These are phyloP conservation scores for Poa annua DNA, from an alignment of 176 grass and related monocot species.

Conservation along the genomic window DNA sequence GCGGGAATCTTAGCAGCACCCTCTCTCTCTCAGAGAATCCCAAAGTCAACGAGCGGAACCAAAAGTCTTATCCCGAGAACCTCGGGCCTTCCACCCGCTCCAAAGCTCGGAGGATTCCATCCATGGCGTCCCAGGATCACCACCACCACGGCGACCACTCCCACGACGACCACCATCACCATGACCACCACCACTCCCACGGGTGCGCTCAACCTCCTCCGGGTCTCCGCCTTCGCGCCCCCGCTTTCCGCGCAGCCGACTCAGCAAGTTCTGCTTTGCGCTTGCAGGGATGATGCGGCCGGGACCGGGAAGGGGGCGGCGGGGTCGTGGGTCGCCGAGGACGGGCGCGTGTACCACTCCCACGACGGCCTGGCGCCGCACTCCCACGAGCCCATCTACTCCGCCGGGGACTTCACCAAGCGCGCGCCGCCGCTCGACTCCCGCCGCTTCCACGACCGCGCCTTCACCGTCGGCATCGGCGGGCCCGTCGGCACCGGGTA, in stretches of 20 bases:
- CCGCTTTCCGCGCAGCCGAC: not conserved
- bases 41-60: not conserved
- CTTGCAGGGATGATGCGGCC: constrained; percentile 34
- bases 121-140: constrained; percentile 74
- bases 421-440: constrained; percentile 65
- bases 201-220: constrained; percentile 12
- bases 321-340: constrained; percentile 69
- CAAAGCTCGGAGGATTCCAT: not conserved
- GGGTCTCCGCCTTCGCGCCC: not conserved
- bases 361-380: constrained; percentile 95
- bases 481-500: constrained; percentile 95
- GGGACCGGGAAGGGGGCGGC: constrained; percentile 2
- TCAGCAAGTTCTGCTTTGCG: not conserved
- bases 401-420: constrained; percentile 88
- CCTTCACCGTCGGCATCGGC: constrained; percentile 95
- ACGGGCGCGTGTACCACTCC: constrained; percentile 84
- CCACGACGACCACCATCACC: constrained; percentile 18
- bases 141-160: constrained; percentile 31
- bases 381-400: constrained; percentile 98
- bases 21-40: not conserved
- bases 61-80: constrained; percentile 17
- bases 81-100: not conserved
- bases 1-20: not conserved
- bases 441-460: constrained; percentile 77
- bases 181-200: constrained; percentile 54